Evolutionary conservation across 2,329 filamentous ascomycete species (phyloP), one percentile per base, ranked within the genome.

Genomic region (Diaporthe citri): DNA sequence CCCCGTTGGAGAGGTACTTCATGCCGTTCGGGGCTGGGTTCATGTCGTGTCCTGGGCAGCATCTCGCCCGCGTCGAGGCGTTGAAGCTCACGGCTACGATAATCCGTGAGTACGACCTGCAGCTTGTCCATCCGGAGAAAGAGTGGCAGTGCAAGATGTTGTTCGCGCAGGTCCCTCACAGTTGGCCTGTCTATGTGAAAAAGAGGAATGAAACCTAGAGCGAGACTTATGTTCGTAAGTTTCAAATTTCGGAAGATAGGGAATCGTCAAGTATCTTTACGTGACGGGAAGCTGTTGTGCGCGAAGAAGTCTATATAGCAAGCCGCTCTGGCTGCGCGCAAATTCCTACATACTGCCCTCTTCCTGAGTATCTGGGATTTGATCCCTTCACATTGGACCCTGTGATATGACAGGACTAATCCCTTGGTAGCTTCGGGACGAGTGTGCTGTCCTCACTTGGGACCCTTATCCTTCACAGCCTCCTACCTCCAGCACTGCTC

Each of bases 101-200:
- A 41, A 41, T 73, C 9, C 57, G 46, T 17, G 46, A 73, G 28
- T 73, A 73, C 28, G 76, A 79, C 20, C 75, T 81, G 34, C 52
- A 62, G 13, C 78, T 78, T 72, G 77, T 79, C 10, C 69, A 81
- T 46, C 71, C 75, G 36, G 64, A 75, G 17, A 74, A 79, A 31
- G 76, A 80, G 46, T 81, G 80, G 80, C 77, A 70, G 41, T 81
- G 76, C 51, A 78, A 79, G 70, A 78, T 78, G 4, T 79, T 78
- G 48, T 79, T 81, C 41, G 79, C 77, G 3, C 72, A 77, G 1
- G 77, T 79, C 5, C 79, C 80, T 9, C 74, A 79, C 20, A 67
- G 72, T 8, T 81, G 79, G 79, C 79, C 79, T 28, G 76, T 77
- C 8, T 78, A 78, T 66, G 59, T 80, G n/a, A 31, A 7, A 0